These are phyloP conservation scores for Nigrospora osmanthi DNA, from an alignment of 2,329 filamentous ascomycete genomes.

Conservation along the genomic window DNA sequence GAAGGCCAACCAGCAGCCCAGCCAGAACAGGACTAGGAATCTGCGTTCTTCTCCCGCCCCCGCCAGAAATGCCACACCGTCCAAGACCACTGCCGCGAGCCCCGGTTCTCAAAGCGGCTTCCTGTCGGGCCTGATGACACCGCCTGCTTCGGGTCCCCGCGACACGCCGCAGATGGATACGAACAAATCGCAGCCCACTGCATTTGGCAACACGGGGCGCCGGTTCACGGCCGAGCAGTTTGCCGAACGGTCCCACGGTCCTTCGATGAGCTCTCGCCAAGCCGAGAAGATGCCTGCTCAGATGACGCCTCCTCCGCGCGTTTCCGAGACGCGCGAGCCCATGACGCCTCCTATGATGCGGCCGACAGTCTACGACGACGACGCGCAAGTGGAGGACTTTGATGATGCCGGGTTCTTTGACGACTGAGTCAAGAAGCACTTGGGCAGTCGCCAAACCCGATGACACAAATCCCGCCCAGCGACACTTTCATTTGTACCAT, in stretches of 20 bases:
- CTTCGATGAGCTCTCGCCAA: conserved; percentile 24
- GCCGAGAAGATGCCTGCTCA: conserved; percentile 30
- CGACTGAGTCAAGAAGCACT: conserved; percentile 21
- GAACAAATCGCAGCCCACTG: conserved; percentile 44
- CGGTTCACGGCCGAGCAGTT: conserved; percentile 46
- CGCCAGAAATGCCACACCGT: conserved; percentile 46
- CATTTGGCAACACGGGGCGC: conserved; percentile 52
- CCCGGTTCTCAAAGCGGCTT: conserved; percentile 49
- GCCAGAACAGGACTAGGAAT: conserved; percentile 36
- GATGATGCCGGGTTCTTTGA: conserved; percentile 54
- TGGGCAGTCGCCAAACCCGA: not conserved
- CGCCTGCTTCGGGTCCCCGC: conserved; percentile 69
- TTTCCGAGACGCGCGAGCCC: conserved; percentile 27
- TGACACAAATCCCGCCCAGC: not conserved
- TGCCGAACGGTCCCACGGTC: conserved; percentile 26
- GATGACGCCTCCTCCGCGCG: conserved; percentile 34
- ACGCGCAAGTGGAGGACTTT: conserved; percentile 48
- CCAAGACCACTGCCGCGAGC: conserved; percentile 35
- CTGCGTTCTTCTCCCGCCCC: conserved; percentile 34
- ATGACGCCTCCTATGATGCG: conserved; percentile 57
- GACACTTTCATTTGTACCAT: conserved; percentile 1
- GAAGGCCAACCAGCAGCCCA: conserved; percentile 51
- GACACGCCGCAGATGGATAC: conserved; percentile 43
- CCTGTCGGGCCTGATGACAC: conserved; percentile 77
- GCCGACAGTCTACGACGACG: conserved; percentile 49